phyloP scores from a whole-genome alignment of 2,329 filamentous ascomycete genomes.

The Colletotrichum australisinense region DNA sequence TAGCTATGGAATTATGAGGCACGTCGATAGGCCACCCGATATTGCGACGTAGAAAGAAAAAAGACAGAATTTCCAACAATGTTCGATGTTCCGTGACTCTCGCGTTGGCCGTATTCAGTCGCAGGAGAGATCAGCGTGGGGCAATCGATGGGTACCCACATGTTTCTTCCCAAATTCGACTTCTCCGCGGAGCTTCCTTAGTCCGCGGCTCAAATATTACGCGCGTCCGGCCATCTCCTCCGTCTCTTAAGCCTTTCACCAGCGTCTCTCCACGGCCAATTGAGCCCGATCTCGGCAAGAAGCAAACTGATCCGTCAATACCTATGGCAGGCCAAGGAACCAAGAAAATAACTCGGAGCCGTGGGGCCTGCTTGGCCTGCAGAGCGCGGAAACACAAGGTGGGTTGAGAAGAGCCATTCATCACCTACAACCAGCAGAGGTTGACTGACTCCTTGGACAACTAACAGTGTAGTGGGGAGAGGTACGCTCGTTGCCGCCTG shows the following conservation, averaged over 20 bases:
- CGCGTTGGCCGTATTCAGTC: not conserved
- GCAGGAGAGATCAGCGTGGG: not conserved
- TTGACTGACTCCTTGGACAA: not conserved
- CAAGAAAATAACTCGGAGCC: slow-evolving; percentile 13
- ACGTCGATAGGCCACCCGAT: not conserved
- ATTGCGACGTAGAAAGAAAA: not conserved
- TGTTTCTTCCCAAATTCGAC: too few relatives aligned
- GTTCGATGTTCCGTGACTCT: not conserved
- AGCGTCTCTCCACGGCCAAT: not conserved
- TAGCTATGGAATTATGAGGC: too few relatives aligned
- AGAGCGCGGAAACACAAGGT: slow-evolving; percentile 32
- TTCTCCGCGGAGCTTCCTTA: slow-evolving; percentile 2
- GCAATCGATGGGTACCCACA: not conserved
- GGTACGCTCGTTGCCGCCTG: not conserved
- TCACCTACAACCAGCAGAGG: not conserved
- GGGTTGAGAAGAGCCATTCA: not conserved
- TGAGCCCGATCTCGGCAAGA: not conserved
- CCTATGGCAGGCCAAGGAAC: slow-evolving; percentile 6
- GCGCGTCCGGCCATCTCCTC: not conserved
- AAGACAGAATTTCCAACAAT: not conserved
- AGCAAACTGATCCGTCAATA: not conserved
- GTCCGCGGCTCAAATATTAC: slow-evolving; percentile 14
- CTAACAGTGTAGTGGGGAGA: slow-evolving; percentile 29
- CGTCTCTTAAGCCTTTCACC: not conserved
- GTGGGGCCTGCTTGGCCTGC: slow-evolving; percentile 30